Evolutionary conservation across 805 yeast genomes (phyloP), one percentile per base, ranked within the genome.

Genomic region (Sugiyamaella valdiviana): DNA sequence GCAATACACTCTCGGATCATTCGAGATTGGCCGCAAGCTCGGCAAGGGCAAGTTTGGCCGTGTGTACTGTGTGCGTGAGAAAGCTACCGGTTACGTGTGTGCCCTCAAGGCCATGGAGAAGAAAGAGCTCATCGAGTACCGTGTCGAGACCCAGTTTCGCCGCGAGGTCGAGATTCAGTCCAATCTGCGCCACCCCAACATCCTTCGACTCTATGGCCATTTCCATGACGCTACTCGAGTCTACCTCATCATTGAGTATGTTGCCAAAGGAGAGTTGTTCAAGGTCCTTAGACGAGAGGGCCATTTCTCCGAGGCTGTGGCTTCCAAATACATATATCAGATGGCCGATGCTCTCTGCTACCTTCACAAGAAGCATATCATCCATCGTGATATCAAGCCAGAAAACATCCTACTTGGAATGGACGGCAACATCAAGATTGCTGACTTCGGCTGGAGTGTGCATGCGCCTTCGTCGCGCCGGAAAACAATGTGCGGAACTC

Each of bases 391-490:
- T 62, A 79, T 91, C 55, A 91, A 91, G 65, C 98, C 98, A 0
- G 98, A 93, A 63, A 91, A 91, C 59, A 85, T 91, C 44, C 67
- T 91, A 39, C 69, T 91, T 9, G 87, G 88, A 5, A 75, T 81
- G 51, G 79, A 86, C 60, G 85, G 89, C 54, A 77, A 77, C 20
- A 74, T 91, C 47, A 91, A 90, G 63, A 74, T 91, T 36, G 83
- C 96, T 16, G 99, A 91, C 67, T 91, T 93, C 63, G 99, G 99
- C 12, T 91, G 97, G 97, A 84, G 95, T 48, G 91, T 90, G 2
- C 80, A 80, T 56, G 75, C 85, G 0, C 78, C 79, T 1, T 67
- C 76, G 0, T 67, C 73, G 35, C 76, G 78, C 53, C 70, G 96
- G 59, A 73, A 80, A 14, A 91, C 98, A 0, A 77, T 93, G 70